Base-by-base conservation (phyloP, 495 filamentous ascomycete genomes). In the Parachaetomium inaequale region DNA sequence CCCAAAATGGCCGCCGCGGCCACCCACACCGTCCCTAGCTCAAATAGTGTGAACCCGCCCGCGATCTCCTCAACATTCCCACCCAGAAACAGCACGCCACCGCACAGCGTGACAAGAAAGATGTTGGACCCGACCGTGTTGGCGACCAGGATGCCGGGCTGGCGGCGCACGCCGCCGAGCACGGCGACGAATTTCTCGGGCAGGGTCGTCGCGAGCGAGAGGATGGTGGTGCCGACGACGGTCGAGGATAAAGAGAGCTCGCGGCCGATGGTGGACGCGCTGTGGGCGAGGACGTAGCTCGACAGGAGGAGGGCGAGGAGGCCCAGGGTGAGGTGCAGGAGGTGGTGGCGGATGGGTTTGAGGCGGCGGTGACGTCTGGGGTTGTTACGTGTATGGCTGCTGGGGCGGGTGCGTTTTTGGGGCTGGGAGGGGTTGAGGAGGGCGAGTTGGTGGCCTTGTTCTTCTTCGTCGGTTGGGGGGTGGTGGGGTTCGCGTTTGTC, bases 151-250 rank as follows among this genome's bases (percentile, higher is more conserved):
- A 84, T 81, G 3, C 82, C 80, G 1, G 68, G 64, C 23, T 84
- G 76, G 2, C 78, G 76, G 1, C 79, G 72, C 2, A 55, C 63
- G 10, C 81, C 79, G 40, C 78, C 75, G 7, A 85, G 29, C 1
- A 82, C 67, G 10, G 81, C 75, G 19, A 25, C 10, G 2, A 85
- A 73, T 61, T 85, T 85, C 69, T 84, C 82, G 1, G 83, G 82
- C 0, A 85, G 64, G 0, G 83, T 85, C 0, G 83, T 84, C 19
- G 82, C 83, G 55, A 85, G 75, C 0, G 84, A 75, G 2, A 87
- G 69, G 14, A 87, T 73, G 0, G 76, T 80, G 28, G 84, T 68
- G 38, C 84, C 83, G 21, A 87, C 70, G 14, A 84, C 66, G 0
- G 74, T 74, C 38, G 72, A 77, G 1, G 82, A 82, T 0, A 83